phyloP scores from a whole-genome alignment of 768 basidiomycete genomes.

The Boletus barrowsii region DNA sequence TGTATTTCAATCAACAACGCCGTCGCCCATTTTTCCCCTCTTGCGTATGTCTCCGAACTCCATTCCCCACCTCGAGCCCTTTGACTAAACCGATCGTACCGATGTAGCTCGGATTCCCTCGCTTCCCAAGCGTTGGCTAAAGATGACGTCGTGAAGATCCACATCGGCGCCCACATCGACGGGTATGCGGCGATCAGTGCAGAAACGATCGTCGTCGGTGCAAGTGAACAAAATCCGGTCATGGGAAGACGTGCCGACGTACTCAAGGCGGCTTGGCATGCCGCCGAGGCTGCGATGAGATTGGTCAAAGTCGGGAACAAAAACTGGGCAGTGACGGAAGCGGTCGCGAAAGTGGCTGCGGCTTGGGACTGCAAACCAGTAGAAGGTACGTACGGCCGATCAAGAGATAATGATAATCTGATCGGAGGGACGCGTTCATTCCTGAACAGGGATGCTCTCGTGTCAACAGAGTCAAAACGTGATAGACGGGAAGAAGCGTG shows the following conservation, averaged over 20 bases:
- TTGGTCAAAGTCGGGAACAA: conserved; percentile 88
- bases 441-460: conserved; percentile 77
- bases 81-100: conserved; percentile 28
- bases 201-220: conserved; percentile 89
- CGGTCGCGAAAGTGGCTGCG: conserved; percentile 67
- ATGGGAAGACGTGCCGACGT: conserved; percentile 89
- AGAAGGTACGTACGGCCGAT: conserved; percentile 60
- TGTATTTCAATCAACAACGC: conserved; percentile 92
- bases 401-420: neutral
- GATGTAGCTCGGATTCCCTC: conserved; percentile 66
- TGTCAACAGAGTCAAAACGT: conserved; percentile 94
- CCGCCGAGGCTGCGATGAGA: conserved; percentile 90
- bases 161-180: conserved; percentile 96
- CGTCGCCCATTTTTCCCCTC: conserved; percentile 96
- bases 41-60: conserved; percentile 58
- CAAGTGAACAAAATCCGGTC: conserved; percentile 66
- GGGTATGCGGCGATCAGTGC: conserved; percentile 93
- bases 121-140: conserved; percentile 68
- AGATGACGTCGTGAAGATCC: conserved; percentile 92
- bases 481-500: conserved; percentile 94
- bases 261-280: conserved; percentile 89
- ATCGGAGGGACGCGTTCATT: neutral
- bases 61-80: neutral
- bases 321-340: conserved; percentile 93
- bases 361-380: conserved; percentile 88